Conservation (phyloP, 2,329 filamentous ascomycete species). For the Chrysoporthe deuterocubensis region DNA sequence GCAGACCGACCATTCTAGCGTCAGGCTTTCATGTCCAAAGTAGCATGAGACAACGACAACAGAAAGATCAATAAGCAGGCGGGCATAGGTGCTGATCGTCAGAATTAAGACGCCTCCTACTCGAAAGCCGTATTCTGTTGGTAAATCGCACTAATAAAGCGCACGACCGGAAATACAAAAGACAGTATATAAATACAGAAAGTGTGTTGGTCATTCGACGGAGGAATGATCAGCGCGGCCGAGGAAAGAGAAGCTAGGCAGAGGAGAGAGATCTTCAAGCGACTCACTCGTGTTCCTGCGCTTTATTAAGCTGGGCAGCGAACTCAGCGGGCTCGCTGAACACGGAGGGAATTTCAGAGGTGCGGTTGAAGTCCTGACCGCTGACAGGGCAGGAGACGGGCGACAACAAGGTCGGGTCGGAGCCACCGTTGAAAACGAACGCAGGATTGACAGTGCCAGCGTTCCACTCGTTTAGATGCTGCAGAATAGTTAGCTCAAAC, state of each 20-base stretch:
- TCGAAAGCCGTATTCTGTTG: neutral
- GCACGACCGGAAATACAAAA: too few relatives aligned
- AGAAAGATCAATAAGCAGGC: neutral
- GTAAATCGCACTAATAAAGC: neutral
- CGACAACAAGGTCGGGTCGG: neutral
- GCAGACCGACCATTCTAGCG: neutral
- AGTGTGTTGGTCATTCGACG: neutral
- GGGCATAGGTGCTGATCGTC: neutral
- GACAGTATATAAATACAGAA: neutral
- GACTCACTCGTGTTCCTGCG: neutral
- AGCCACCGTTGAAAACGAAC: neutral
- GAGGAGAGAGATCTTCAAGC: neutral
- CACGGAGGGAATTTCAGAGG: neutral
- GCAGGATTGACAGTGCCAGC: neutral
- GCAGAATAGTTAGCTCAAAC: neutral
- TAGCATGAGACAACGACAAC: conserved; percentile 6
- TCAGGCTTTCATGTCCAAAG: neutral
- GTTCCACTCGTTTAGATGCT: conserved; percentile 11
- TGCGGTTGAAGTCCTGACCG: neutral
- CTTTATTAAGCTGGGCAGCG: neutral
- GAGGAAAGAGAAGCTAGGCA: neutral
- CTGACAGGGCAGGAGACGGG: neutral
- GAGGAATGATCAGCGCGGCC: neutral
- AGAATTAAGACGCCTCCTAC: neutral
- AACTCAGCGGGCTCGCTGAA: neutral